Conservation (phyloP, 176 grass and related monocot genomes). For the sorghum (Sorghum bicolor) region Sorghum_bicolor_NCBIv3 NC_012870.2:69133501-69134000, state of each 20-base stretch:
- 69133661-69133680: slow-evolving; percentile 31
- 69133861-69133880: slow-evolving; percentile 53
- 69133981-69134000: slow-evolving; percentile 19
- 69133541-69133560: slow-evolving; percentile 14
- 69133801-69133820: slow-evolving; percentile 73
- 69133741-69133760: slow-evolving; percentile 13
- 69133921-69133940: slow-evolving; percentile 40
- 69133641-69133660: slow-evolving; percentile 64
- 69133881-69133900: slow-evolving; percentile 74
- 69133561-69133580: slow-evolving; percentile 6
- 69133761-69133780: neutral
- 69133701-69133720: slow-evolving; percentile 59
- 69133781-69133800: slow-evolving; percentile 68
- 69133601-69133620: slow-evolving; percentile 32
- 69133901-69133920: slow-evolving; percentile 60
- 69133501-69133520: slow-evolving; percentile 17
- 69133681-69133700: slow-evolving; percentile 57
- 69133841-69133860: slow-evolving; percentile 49
- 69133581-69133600: slow-evolving; percentile 2
- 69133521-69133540: neutral
- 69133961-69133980: slow-evolving; percentile 28
- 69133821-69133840: slow-evolving; percentile 52
- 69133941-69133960: slow-evolving; percentile 18
- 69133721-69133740: slow-evolving; percentile 27
- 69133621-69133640: slow-evolving; percentile 59